Evolutionary conservation across 257 asterid genomes (phyloP), one percentile per base, ranked within the genome.

Genomic region (Orobanche coerulescens): DNA sequence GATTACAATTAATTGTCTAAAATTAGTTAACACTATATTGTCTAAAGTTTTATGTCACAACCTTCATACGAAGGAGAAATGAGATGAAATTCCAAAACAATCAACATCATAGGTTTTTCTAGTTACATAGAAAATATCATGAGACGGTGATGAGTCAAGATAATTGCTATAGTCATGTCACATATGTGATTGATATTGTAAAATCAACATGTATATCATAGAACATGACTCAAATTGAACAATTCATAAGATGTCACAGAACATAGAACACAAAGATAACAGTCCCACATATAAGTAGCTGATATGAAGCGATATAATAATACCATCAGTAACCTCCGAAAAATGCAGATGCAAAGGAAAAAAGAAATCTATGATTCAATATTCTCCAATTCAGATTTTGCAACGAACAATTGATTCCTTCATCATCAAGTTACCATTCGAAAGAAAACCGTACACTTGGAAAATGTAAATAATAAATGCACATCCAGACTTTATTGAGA

Each of bases 321-420:
- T 18, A 47, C 58, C 62, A 66, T 46, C 72, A 16, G 30, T 43
- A 65, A 39, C 47, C 34, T 66, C 16, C 54, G 6, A 49, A 25
- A 14, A 28, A 57, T 26, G 55, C 60, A 14, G 22, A 57, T 26
- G 55, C 60, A 24, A 30, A 47, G 54, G 37, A 25, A 33, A 58
- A 55, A 57, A 58, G 42, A 47, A 39, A 20, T 0, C 18, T 39
- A 26, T 42, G 13, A 43, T 34, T 50, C 46, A 36, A 22, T 10
- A 28, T 60, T 14, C 53, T 28, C 25, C 60, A 9, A 0, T n/a
- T 20, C 13, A 50, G 48, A 28, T 18, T 56, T 55, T 20, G 60
- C 25, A 33, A 23, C 58, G 1, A 70, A 48, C 25, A 4, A 2
- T 50, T 42, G 63, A 37, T 39, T 55, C 65, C 28, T 46, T 68